phyloP scores from a whole-genome alignment of 129 eudicot genomes.

The Pseudognaphalium luteoalbum region DNA sequence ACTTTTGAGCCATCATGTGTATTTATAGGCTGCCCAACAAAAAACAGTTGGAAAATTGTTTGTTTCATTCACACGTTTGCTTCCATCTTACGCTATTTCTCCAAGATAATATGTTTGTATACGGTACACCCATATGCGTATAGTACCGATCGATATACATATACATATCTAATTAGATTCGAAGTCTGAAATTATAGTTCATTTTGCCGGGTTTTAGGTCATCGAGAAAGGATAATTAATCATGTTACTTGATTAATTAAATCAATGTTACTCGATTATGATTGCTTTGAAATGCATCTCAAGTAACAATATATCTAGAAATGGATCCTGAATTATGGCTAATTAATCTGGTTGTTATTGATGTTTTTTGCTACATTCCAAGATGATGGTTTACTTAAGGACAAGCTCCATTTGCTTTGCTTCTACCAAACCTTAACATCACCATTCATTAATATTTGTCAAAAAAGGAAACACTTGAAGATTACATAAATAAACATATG shows the following conservation, averaged over 20 bases:
- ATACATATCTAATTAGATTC: background rate
- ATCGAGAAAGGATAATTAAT: no score
- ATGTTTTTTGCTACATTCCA: constrained; percentile 25
- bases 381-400: constrained; percentile 29
- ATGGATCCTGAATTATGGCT: background rate
- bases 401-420: constrained; percentile 29
- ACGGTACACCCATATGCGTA: background rate
- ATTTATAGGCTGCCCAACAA: constrained; percentile 34
- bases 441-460: constrained; percentile 19
- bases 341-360: background rate
- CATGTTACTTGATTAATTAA: background rate
- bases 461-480: constrained; percentile 17
- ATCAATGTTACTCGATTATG: constrained; percentile 2
- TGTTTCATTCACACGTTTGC: constrained; percentile 36
- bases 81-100: constrained; percentile 25
- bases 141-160: background rate
- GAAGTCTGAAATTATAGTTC: no score
- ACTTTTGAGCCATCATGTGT: constrained; percentile 24
- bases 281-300: constrained; percentile 2
- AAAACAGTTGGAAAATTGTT: constrained; percentile 26
- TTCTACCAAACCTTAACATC: constrained; percentile 33
- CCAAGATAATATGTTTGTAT: background rate
- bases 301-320: constrained; percentile 8
- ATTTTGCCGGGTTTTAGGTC: background rate
- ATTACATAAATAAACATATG: constrained; percentile 25